Conservation (phyloP, 2,329 filamentous ascomycete genomes). For the Talaromyces verruculosus region DNA sequence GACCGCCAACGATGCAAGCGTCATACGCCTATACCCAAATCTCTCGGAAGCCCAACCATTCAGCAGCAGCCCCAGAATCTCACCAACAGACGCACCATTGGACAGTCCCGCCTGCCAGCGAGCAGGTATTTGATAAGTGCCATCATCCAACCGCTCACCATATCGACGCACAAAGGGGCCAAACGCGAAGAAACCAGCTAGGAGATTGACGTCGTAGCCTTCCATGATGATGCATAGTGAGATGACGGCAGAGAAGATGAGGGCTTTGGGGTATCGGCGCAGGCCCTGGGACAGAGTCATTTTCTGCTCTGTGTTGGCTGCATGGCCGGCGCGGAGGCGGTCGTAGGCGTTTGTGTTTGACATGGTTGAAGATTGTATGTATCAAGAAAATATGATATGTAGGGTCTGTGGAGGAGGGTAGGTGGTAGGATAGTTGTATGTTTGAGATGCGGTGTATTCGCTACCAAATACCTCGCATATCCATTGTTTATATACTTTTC, state of each 20-base stretch:
- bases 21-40: neutral
- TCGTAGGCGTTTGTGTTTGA: neutral
- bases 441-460: neutral
- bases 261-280: constrained; percentile 80
- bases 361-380: neutral
- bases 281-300: constrained; percentile 76
- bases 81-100: neutral
- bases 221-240: constrained; percentile 90
- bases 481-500: neutral
- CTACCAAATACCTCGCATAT: neutral
- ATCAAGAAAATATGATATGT: neutral
- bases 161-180: neutral
- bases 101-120: neutral
- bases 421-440: neutral
- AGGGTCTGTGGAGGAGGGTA: neutral
- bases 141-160: neutral
- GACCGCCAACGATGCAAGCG: neutral
- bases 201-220: constrained; percentile 64
- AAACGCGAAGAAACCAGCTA: neutral
- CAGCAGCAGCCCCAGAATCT: neutral
- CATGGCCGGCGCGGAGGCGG: neutral
- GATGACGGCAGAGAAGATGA: constrained; percentile 78
- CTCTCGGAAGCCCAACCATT: neutral
- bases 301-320: constrained; percentile 46
- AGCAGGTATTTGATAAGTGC: neutral